Evolutionary conservation across 2,329 filamentous ascomycete species (phyloP), one percentile per base, ranked within the genome.

Genomic region (Orbilia brochopaga): DNA sequence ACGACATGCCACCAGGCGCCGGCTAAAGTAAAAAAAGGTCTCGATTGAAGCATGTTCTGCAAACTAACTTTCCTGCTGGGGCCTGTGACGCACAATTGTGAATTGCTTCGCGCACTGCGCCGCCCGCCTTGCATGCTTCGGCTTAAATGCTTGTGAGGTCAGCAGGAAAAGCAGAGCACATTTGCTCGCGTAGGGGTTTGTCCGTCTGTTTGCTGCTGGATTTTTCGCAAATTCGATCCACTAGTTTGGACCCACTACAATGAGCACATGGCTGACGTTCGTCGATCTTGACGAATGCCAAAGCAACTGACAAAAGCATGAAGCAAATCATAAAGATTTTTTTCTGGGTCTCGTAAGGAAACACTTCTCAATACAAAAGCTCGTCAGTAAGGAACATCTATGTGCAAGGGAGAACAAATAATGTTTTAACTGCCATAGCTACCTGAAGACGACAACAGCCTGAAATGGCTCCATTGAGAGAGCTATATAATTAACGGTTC

Each of bases 1-100:
- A 72, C 67, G 67, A 61, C 67, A 72, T 72, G 67, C 60, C 56
- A 64, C 60, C 67, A 60, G n/a, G 60, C 8, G n/a, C 44, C 44
- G 44, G 44, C 11, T 48, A 48, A 48, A 48, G 17, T 48, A 19
- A 42, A 17, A 42, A 42, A 42, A 37, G 13, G 37, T 42, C 37
- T 42, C n/a, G 66, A 32, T 46, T 70, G 64, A 64, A 64, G 27
- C 44, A 30, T 17, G 50, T 44, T 23, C 58, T 37, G 59, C 30
- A 27, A 21, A 59, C 24, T 53, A 48, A 17, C 24, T 40, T 48
- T 44, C 19, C 8, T 17, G n/a, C 32, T 27, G 27, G 5, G n/a
- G 40, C 51, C 23, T 17, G 24, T 60, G 65, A 69, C 44, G 55
- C 58, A 52, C 55, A 32, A 54, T 55, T 23, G 24, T 23, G 46